Evolutionary conservation across 192 early-diverging fungal genomes (phyloP), one percentile per base, ranked within the genome.

Genomic region (Chytriomyces sp.): DNA sequence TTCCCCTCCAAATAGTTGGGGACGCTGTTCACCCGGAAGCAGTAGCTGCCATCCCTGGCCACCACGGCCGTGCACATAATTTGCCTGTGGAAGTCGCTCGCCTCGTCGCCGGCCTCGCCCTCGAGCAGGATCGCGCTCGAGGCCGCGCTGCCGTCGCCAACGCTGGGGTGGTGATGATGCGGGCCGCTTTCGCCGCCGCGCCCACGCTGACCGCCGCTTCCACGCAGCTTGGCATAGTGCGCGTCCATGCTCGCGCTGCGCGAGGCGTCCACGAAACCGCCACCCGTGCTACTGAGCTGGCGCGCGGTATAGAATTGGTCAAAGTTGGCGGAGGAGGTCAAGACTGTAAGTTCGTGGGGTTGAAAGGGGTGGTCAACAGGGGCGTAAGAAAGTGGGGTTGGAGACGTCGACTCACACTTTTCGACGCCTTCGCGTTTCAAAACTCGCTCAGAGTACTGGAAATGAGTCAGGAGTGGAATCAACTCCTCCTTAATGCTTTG

Each of bases 1-100:
- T 96, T 97, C 54, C 96, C 72, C 58, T 99, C 96, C 74, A 86
- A 88, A 81, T 97, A 99, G 54, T 82, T 87, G 40, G 89, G 76
- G 3, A 93, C 81, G 28, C 90, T 93, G 68, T 94, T 94, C 44
- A 90, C 94, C 44, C 97, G 89, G 33, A 91, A 91, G 71, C 86
- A 88, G 73, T 92, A 92, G 28, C 91, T 87, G 26, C 85, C 86
- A 22, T 86, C 53, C 28, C 68, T 40, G 39, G 69, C 70, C 28
- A 84, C 64, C 12, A 85, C 58, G 12, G 77, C 82, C 26, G 77
- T 72, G 66, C 86, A 85, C 25, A 80, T 38, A 31, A 84, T 53
- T 12, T 68, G 52, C 36, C 39, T 68, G 65, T 68, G 65, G 65
- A 68, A 68, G 55, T 68, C 65, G 5, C 52, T 55, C 19, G 5